These are phyloP conservation scores for Saksenaea vasiformis DNA, from an alignment of 371 early-diverging fungal species.

Conservation along the genomic window DNA sequence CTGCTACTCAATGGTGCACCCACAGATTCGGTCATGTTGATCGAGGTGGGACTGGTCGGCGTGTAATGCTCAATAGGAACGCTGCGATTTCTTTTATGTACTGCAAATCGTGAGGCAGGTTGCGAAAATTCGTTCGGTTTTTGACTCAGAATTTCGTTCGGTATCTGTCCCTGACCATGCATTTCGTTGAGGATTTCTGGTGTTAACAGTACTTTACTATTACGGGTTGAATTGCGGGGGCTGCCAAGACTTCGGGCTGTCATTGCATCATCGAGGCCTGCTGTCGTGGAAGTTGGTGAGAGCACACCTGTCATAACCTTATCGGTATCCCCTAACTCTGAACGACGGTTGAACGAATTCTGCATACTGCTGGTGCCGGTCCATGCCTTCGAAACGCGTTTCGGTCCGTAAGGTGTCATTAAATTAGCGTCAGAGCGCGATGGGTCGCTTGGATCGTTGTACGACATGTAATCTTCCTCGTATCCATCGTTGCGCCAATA, in stretches of 20 bases:
- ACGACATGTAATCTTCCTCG: not conserved
- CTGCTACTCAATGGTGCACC: slow-evolving; percentile 35
- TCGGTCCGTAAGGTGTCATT: not conserved
- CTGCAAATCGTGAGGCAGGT: slow-evolving; percentile 23
- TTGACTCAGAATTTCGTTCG: slow-evolving; percentile 40
- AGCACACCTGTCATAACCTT: slow-evolving; percentile 34
- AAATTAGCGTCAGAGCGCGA: not conserved
- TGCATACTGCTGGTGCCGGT: slow-evolving; percentile 4
- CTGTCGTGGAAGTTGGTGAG: slow-evolving; percentile 13
- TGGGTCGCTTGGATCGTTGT: slow-evolving; percentile 1
- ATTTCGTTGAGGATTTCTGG: slow-evolving; percentile 11
- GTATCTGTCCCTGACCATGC: slow-evolving; percentile 29
- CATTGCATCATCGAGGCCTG: slow-evolving; percentile 9
- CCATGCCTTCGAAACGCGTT: slow-evolving; percentile 14
- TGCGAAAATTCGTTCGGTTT: slow-evolving; percentile 48
- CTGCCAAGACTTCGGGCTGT: not conserved
- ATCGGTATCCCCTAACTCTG: slow-evolving; percentile 41
- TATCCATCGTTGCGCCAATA: slow-evolving; percentile 14
- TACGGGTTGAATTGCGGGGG: slow-evolving; percentile 28
- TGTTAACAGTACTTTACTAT: slow-evolving; percentile 28
- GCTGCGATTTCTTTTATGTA: slow-evolving; percentile 9
- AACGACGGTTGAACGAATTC: slow-evolving; percentile 2
- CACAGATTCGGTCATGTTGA: slow-evolving; percentile 6
- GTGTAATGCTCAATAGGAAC: slow-evolving; percentile 26
- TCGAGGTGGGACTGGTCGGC: slow-evolving; percentile 8